A percentile compares a stretch with the other conserved stretches of the same genome.
Conservation (phyloP, 768 basidiomycete species). For the Mycena galopus region DNA sequence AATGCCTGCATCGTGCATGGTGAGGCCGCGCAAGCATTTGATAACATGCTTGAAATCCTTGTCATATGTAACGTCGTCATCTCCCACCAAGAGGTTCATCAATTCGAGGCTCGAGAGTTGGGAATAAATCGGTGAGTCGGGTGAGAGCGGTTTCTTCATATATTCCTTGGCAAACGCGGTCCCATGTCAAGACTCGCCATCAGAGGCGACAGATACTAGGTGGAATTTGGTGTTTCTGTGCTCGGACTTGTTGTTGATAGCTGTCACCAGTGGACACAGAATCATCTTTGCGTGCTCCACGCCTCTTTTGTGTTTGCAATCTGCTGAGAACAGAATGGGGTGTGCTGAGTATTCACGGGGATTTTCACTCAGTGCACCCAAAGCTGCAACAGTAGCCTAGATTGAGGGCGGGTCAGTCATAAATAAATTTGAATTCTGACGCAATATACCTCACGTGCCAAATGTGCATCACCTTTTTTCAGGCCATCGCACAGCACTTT, state of each 20-base stretch:
- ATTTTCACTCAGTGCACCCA: not conserved
- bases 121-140: not conserved
- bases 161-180: not conserved
- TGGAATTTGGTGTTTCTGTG: no score
- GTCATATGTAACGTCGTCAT: not conserved
- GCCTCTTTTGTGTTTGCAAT: not conserved
- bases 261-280: no score
- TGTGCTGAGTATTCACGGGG: not conserved
- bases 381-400: not conserved
- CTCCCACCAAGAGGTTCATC: conserved; percentile 6
- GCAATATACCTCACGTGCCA: not conserved
- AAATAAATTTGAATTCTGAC: not conserved
- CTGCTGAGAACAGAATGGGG: conserved; percentile 5
- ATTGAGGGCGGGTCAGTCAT: no score
- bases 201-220: no score
- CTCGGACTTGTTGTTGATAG: no score
- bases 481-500: not conserved
- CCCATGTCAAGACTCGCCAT: no score
- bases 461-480: not conserved
- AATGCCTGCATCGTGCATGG: no score
- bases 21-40: no score
- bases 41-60: conserved; percentile 9
- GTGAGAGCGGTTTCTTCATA: not conserved
- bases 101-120: not conserved
- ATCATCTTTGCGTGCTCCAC: no score